Evolutionary conservation across 768 basidiomycete species (phyloP).

Genomic region (Cystobasidiopsis lactophilus): DNA sequence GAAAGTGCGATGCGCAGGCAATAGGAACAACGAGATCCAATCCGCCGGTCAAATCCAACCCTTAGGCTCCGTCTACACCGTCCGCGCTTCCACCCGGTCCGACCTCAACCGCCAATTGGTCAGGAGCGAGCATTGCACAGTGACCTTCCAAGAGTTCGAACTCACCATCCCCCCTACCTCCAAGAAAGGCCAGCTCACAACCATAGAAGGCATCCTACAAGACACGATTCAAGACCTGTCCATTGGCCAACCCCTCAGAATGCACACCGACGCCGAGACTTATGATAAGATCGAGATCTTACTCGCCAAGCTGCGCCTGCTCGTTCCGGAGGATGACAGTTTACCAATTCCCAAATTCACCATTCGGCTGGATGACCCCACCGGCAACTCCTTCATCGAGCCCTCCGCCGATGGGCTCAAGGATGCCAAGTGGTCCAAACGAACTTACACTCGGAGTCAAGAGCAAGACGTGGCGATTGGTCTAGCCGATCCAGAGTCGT

Average conservation of each 20-base stretch:
- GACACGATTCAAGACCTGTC: conserved; percentile 61
- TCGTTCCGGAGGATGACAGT: conserved; percentile 41
- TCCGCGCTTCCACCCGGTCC: conserved; percentile 43
- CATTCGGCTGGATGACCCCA: conserved; percentile 67
- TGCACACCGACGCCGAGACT: conserved; percentile 42
- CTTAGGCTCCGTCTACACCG: conserved; percentile 63
- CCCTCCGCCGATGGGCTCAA: conserved; percentile 49
- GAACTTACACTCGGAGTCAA: conserved; percentile 52
- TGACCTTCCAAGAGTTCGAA: conserved; percentile 66
- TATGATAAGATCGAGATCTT: conserved; percentile 54
- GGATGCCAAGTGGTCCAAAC: conserved; percentile 81
- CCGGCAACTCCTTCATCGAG: conserved; percentile 92
- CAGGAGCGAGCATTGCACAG: conserved; percentile 58
- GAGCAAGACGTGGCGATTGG: conserved; percentile 67
- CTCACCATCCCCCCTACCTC: conserved; percentile 62
- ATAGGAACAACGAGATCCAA: conserved; percentile 76
- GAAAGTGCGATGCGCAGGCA: conserved; percentile 8
- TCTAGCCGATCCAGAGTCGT: conserved; percentile 30
- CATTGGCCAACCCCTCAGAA: conserved; percentile 58
- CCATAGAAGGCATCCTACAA: conserved; percentile 72
- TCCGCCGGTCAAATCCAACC: conserved; percentile 57
- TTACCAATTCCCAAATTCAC: conserved; percentile 44
- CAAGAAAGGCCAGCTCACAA: conserved; percentile 76
- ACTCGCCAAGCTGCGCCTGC: conserved; percentile 39
- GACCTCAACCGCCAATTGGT: conserved; percentile 88